Evolutionary conservation across 2,329 filamentous ascomycete genomes (phyloP).

Genomic region (Westerdykella aurantiaca): DNA sequence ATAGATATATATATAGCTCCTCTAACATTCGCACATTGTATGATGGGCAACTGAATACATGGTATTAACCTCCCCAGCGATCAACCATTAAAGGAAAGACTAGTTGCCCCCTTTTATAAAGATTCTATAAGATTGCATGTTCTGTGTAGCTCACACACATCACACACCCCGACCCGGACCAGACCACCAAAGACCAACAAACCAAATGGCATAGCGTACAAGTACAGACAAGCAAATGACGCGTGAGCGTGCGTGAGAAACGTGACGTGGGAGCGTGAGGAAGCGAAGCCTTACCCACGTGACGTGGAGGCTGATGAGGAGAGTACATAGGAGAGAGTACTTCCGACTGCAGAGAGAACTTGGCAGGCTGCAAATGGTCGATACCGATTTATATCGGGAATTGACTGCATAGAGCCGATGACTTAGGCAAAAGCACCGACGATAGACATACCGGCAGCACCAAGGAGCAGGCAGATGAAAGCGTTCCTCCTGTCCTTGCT

Average conservation of each 20-base stretch:
- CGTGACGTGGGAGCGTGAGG: too few species aligned
- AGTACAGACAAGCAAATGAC: too few species aligned
- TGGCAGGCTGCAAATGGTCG: not conserved
- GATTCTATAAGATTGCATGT: not conserved
- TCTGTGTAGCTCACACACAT: not conserved
- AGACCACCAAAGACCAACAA: too few species aligned
- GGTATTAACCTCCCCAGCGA: slow-evolving; percentile 22
- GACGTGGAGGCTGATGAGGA: too few species aligned
- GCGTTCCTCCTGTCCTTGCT: slow-evolving; percentile 51
- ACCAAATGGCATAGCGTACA: too few species aligned
- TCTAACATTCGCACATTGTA: not conserved
- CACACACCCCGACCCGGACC: not conserved
- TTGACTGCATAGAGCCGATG: not conserved
- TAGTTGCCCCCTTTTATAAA: slow-evolving; percentile 28
- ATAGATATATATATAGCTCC: too few species aligned
- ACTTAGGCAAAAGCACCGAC: slow-evolving; percentile 34
- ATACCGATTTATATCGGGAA: not conserved
- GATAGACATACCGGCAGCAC: slow-evolving; percentile 35
- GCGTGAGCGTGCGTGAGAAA: too few species aligned
- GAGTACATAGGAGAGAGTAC: too few species aligned
- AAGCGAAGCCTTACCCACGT: too few species aligned
- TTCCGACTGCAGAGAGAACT: not conserved
- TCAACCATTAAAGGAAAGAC: slow-evolving; percentile 27
- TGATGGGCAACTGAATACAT: slow-evolving; percentile 35
- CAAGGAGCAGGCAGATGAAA: slow-evolving; percentile 41